phyloP scores from a whole-genome alignment of 208 protist genomes.

The Leishmania braziliensis region DNA sequence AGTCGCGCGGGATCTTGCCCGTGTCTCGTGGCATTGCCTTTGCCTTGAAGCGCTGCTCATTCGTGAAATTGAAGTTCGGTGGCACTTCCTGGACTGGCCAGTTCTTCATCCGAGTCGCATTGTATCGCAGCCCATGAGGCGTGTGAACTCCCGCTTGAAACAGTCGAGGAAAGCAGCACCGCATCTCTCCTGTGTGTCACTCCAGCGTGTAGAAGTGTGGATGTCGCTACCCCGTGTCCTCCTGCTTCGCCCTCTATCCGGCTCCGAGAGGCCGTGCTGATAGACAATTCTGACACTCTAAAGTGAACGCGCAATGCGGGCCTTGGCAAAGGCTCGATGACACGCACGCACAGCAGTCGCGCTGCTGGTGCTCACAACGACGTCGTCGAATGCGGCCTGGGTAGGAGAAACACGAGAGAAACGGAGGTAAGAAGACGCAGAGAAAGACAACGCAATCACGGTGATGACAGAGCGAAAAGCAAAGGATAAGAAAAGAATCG shows the following conservation, averaged over 20 bases:
- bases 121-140: constrained; percentile 63
- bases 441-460: neutral
- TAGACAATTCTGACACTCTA: neutral
- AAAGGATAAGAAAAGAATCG: neutral
- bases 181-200: constrained; percentile 21
- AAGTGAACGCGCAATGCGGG: neutral
- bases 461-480: neutral
- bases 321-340: neutral
- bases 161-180: constrained; percentile 27
- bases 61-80: constrained; percentile 78
- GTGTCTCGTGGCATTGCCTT: constrained; percentile 85
- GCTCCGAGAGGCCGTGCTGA: neutral
- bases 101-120: constrained; percentile 77
- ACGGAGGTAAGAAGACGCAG: neutral
- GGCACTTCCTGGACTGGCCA: constrained; percentile 82
- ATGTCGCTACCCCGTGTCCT: neutral
- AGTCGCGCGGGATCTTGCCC: constrained; percentile 83
- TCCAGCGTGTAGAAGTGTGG: neutral
- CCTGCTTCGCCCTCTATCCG: neutral
- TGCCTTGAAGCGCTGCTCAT: constrained; percentile 75
- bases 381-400: neutral
- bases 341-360: constrained; percentile 4
- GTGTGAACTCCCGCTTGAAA: constrained; percentile 82
- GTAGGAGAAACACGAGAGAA: neutral
- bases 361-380: neutral